Evolutionary conservation across 2,329 filamentous ascomycete genomes (phyloP), one percentile per base, ranked within the genome.

Genomic region (Sporothrix pallida): DNA sequence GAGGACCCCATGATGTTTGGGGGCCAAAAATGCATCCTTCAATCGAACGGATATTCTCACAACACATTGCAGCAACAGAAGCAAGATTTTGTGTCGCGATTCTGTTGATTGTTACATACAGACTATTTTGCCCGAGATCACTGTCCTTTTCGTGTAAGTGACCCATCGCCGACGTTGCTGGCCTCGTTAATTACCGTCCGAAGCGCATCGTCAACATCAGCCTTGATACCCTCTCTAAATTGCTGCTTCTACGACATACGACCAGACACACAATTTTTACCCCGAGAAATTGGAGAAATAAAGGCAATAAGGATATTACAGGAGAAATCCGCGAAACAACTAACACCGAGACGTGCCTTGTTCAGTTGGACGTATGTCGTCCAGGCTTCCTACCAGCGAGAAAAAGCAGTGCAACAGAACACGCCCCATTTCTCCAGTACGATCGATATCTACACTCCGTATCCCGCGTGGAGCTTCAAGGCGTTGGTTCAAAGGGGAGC

Each of bases 1-100:
- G 62, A 46, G 20, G 62, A 20, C 23, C 48, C 67, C 67, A 54
- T 69, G 48, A 69, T 13, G 48, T 69, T 58, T 69, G 48, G 67
- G 67, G 67, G 67, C 48, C 67, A 69, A 37, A 42, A 20, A 37
- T 37, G 23, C 26, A 20, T 54, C 67, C 48, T 54, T 44, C 48
- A 48, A 42, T 68, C 23, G 23, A 68, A 52, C 65, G 23, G 65
- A 31, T 67, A 37, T 68, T 52, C 23, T 52, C 23, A 23, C 37
- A 54, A 8, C 2, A 31, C 60, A 9, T 65, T 46, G 37, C 60
- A 44, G 37, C 58, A 42, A 58, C 54, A 58, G 10, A 48, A 20
- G 42, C 42, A 26, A 48, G 9, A 15, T 3, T 23, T 52, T 50
- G 6, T 10, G 23, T 68, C 46, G 65, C 31, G 23, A 37, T 52